Evolutionary conservation across 2,329 filamentous ascomycete species (phyloP), one percentile per base, ranked within the genome.

Genomic region (Paraphoma chrysanthemicola): DNA sequence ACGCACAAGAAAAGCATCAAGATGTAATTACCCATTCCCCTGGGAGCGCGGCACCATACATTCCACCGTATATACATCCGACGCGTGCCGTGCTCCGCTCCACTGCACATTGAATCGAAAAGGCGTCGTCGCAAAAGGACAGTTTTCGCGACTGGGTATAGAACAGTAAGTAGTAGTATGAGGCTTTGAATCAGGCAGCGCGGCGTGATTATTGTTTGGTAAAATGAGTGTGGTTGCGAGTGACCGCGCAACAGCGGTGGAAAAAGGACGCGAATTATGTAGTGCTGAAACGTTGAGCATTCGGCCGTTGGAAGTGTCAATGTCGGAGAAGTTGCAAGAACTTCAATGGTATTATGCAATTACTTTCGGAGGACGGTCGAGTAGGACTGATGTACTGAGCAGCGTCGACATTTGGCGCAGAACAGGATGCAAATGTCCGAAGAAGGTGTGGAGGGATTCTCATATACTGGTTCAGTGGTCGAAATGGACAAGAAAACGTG

Each of bases 251-350:
- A 48, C 44, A 39, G 30, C 42, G 50, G 59, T 14, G 52, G 23
- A 23, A 23, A 23, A 2, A 66, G 62, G 55, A 62, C 71, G 63
- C 48, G 66, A 68, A 69, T 70, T 69, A 69, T 62, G 55, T 62
- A 41, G 53, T 51, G 39, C 44, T 48, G 49, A 48, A 45, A 55
- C 31, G 45, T 47, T 33, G 38, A 38, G 33, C 53, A 10, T 49
- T 52, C 46, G 51, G 48, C 51, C 56, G 33, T 57, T 23, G 23
- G 23, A 23, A 23, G 23, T 23, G 23, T 23, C 23, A 23, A 23
- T 23, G 23, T 23, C 23, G 28, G 51, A 53, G 44, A 33, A 44
- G 33, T 29, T 11, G 18, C 11, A 18, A 41, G 30, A 14, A 30
- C 33, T 52, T 52, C 44, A 23, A 18, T 46, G 50, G 23, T 16